Evolutionary conservation across 169 alveolate genomes (phyloP).

Genomic region (Eimeria zaria): DNA sequence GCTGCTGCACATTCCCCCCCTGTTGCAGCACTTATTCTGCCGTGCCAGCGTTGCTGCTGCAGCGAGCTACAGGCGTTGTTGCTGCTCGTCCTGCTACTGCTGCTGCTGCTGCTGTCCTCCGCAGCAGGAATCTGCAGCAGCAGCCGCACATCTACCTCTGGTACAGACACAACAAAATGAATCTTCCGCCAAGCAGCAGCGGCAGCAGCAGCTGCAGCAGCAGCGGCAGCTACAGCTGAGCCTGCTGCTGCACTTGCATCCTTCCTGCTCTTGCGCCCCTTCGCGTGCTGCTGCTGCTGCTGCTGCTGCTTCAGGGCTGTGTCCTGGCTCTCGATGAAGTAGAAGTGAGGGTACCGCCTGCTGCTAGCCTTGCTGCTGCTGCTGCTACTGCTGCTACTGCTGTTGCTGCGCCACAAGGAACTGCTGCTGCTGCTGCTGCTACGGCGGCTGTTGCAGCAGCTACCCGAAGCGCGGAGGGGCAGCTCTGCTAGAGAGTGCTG

Average conservation of each 20-base stretch:
- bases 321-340: conserved; percentile 6
- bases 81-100: conserved; percentile 9
- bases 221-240: background rate
- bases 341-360: background rate
- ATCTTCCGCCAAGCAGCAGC: conserved; percentile 25
- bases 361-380: conserved; percentile 61
- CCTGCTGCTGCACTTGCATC: conserved; percentile 2
- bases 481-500: background rate
- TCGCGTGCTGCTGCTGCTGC: conserved; percentile 46
- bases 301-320: conserved; percentile 5
- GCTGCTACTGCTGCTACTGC: conserved; percentile 66
- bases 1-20: no score
- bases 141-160: conserved; percentile 43
- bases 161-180: conserved; percentile 42
- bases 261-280: background rate
- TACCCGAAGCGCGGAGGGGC: background rate
- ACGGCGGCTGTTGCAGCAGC: conserved; percentile 31
- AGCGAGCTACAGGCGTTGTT: background rate
- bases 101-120: conserved; percentile 39
- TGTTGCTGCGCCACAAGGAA: background rate
- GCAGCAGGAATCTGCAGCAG: conserved; percentile 47
- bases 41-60: conserved; percentile 24
- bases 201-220: conserved; percentile 45
- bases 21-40: background rate
- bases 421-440: conserved; percentile 68